Base-by-base conservation (phyloP, 2,329 filamentous ascomycete species). In the Trichoderma pleuroti region DNA sequence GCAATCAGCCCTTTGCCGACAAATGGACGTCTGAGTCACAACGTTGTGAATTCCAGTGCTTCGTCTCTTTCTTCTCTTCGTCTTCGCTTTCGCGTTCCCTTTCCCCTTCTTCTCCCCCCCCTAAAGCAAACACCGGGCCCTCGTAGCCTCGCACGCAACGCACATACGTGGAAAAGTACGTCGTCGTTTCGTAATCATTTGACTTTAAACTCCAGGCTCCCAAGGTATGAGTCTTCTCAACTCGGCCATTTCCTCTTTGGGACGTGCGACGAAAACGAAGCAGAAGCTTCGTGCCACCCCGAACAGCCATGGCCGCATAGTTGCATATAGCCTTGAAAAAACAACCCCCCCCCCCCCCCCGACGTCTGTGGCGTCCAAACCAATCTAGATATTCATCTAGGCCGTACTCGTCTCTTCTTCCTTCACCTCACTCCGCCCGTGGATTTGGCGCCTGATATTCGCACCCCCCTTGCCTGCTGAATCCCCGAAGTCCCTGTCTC, bases 401-500 rank as follows among this genome's bases (percentile, higher is more conserved):
- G 16, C 34, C 65, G 28, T 67, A 59, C 18, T 6, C 0, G 6
- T 32, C 39, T 24, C 10, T 49, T 21, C 18, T 21, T 49, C 34
- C 18, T 21, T 49, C 34, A 57, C 64, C 34, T 57, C 65, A 34
- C 52, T 21, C 64, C 36, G 26, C 62, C 24, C 24, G 28, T 39
- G n/a, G 26, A 42, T 42, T 68, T 46, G 26, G 11, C 18, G 34
- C 28, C 21, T 62, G 56, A 68, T 68, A 68, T 14, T 14, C 59
- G 65, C 65, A 61, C 65, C 21, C 65, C 65, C 65, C n/a, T n/a
- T 34, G 21, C 65, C 59, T 61, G 54, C n/a, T 60, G n/a, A n/a
- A 61, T 61, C 56, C 56, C 65, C 65, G 65, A 68, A 68, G 65
- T 34, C 65, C 65, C 65, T 68, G 65, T 60, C 65, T 61, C 65